Evolutionary conservation across 1,284 basidiomycete species (phyloP).

Genomic region (Mycosarcoma mackinlayi): DNA sequence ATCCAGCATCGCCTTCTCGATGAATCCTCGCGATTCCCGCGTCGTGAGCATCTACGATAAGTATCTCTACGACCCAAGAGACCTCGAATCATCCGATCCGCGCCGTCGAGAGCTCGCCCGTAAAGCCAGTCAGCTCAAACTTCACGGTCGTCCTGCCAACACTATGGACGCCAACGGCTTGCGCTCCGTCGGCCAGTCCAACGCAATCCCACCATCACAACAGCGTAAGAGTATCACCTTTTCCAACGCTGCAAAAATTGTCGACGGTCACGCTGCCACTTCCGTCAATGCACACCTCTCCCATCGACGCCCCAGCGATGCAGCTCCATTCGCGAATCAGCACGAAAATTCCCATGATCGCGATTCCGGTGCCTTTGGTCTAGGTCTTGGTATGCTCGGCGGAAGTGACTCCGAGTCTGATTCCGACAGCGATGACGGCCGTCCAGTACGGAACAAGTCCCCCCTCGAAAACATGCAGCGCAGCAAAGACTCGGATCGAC

Average conservation of each 20-base stretch:
- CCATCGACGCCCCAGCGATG: slow-evolving; percentile 10
- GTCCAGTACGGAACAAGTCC: slow-evolving; percentile 5
- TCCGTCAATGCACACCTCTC: slow-evolving; percentile 15
- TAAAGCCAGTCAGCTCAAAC: slow-evolving; percentile 44
- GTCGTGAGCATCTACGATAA: slow-evolving; percentile 60
- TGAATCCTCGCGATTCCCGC: slow-evolving; percentile 53
- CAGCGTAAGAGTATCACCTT: slow-evolving; percentile 48
- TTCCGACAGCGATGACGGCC: slow-evolving; percentile 52
- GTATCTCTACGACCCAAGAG: slow-evolving; percentile 57
- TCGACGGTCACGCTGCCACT: slow-evolving; percentile 29
- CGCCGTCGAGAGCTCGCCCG: slow-evolving; percentile 49
- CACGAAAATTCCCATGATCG: slow-evolving; percentile 21
- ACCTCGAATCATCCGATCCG: slow-evolving; percentile 54
- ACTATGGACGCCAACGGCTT: slow-evolving; percentile 44
- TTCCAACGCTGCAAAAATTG: slow-evolving; percentile 38
- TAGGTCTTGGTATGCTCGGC: slow-evolving; percentile 53
- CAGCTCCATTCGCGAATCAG: slow-evolving; percentile 8
- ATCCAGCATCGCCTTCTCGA: slow-evolving; percentile 40
- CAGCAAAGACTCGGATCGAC: slow-evolving; percentile 12
- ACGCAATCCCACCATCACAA: slow-evolving; percentile 4
- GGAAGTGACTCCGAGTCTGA: slow-evolving; percentile 47
- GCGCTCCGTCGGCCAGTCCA: slow-evolving; percentile 11
- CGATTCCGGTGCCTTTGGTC: slow-evolving; percentile 51
- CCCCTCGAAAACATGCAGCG: slow-evolving; percentile 3
- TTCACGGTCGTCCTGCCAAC: slow-evolving; percentile 44